These are phyloP conservation scores for Pyrus hybrid DNA, from an alignment of 331 rosid genomes.

Conservation along the genomic window DNA sequence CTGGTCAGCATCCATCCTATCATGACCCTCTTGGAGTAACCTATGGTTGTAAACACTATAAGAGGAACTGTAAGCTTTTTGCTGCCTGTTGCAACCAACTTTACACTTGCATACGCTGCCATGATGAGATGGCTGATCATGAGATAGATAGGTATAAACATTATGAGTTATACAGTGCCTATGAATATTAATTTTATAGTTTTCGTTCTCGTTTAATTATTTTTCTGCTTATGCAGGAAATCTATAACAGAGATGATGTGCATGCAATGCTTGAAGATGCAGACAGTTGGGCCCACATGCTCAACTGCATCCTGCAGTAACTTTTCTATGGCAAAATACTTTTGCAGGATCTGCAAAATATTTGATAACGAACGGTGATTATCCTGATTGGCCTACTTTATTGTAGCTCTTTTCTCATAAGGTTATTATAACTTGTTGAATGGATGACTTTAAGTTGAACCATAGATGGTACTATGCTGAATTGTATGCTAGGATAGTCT, in stretches of 20 bases:
- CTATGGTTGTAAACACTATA: conserved; percentile 90
- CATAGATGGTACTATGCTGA: not conserved
- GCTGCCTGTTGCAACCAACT: conserved; percentile 86
- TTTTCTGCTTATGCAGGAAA: conserved; percentile 46
- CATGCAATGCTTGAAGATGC: conserved; percentile 82
- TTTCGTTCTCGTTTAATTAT: conserved; percentile 3
- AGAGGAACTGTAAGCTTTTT: conserved; percentile 82
- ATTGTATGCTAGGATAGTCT: not conserved
- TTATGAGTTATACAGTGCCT: not conserved
- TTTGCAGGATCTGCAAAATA: conserved; percentile 76
- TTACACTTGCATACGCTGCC: conserved; percentile 83
- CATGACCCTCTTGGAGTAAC: conserved; percentile 45
- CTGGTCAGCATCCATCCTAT: conserved; percentile 69
- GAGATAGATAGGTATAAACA: conserved; percentile 55
- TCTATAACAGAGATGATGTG: conserved; percentile 87
- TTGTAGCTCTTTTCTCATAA: not conserved
- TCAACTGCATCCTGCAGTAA: conserved; percentile 58
- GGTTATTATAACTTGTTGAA: not conserved
- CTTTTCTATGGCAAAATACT: conserved; percentile 80
- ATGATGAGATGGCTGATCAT: conserved; percentile 71
- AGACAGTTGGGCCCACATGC: conserved; percentile 65
- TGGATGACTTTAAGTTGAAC: not conserved
- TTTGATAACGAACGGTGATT: conserved; percentile 49
- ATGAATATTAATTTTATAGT: not conserved
- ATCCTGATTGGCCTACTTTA: conserved; percentile 5